phyloP scores from a whole-genome alignment of 768 basidiomycete species.

The Mrakia gelida region DNA sequence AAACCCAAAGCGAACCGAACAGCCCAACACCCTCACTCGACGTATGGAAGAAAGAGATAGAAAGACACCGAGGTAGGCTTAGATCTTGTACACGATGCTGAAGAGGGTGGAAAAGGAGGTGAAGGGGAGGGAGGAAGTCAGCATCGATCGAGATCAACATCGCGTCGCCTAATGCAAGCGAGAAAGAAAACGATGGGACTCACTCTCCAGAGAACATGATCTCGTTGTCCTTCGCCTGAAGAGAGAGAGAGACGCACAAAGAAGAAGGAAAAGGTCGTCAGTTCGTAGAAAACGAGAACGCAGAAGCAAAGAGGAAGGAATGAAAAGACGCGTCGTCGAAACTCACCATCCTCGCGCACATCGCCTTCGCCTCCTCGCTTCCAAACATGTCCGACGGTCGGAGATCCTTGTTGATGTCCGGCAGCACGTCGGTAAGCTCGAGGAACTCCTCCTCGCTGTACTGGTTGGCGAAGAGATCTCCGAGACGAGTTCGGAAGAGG shows the following conservation, averaged over 20 bases:
- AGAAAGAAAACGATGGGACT: neutral
- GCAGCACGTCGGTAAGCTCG: conserved; percentile 63
- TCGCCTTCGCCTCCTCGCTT: conserved; percentile 69
- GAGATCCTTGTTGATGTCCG: conserved; percentile 72
- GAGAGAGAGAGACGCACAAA: neutral
- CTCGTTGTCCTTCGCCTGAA: conserved; percentile 58
- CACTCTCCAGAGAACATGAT: conserved; percentile 77
- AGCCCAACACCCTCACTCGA: no score
- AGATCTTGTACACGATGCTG: conserved; percentile 73
- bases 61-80: conserved; percentile 12
- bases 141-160: no score
- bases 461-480: conserved; percentile 61
- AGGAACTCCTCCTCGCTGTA: conserved; percentile 71
- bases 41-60: no score
- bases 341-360: conserved; percentile 62
- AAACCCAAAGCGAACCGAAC: no score
- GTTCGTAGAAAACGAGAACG: neutral
- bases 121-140: neutral
- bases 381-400: conserved; percentile 67
- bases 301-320: neutral
- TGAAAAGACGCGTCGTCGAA: neutral
- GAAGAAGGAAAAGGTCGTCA: neutral
- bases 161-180: neutral
- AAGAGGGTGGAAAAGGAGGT: neutral
- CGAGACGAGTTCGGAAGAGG: conserved; percentile 74